Evolutionary conservation across 2,329 filamentous ascomycete genomes (phyloP), one percentile per base, ranked within the genome.

Genomic region (Fusarium decemcellulare): DNA sequence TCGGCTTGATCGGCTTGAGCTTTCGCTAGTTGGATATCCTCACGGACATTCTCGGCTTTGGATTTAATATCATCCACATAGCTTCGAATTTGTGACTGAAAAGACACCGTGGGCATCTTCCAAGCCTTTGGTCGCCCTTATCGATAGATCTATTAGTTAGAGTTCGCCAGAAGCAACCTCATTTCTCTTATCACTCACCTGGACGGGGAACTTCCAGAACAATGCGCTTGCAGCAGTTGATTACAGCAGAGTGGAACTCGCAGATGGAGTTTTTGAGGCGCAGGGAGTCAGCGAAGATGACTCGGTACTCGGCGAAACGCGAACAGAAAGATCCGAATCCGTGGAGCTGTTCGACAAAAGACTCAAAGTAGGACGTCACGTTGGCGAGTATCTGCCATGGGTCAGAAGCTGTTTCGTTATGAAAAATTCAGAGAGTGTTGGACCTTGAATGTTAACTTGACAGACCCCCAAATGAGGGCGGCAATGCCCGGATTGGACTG

Each of bases 291-390:
- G 50, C 51, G 23, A 60, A 64, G 5, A 71, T 36, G 0, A 50
- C 42, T 51, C 56, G 69, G 2, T 71, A 68, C 11, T 71, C 51
- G 1, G 59, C 46, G 11, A 68, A 68, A 1, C 55, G 47, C 0
- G 56, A 55, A 2, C 59, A 66, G 0, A 68, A 34, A 0, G 59
- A 18, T 0, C 67, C 67, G 2, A 71, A 71, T 0, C 69, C 69
- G 1, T 63, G 11, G 0, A 71, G 14, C 0, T 68, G 55, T 6
- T 71, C 61, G 0, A 71, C 69, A 29, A 71, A 71, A 1, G 69
- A 64, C n/a, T 64, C 39, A 2, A 72, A 71, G 14, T 72, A 72
- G 1, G 68, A 64, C 1, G 68, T 48, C 10, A 72, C 67, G 29
- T 71, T 72, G 12, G 65, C 69, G 0, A 72, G 68, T 6, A 68